phyloP scores from a whole-genome alignment of 179 eudicot species.

The Carnegiea gigantea region DNA sequence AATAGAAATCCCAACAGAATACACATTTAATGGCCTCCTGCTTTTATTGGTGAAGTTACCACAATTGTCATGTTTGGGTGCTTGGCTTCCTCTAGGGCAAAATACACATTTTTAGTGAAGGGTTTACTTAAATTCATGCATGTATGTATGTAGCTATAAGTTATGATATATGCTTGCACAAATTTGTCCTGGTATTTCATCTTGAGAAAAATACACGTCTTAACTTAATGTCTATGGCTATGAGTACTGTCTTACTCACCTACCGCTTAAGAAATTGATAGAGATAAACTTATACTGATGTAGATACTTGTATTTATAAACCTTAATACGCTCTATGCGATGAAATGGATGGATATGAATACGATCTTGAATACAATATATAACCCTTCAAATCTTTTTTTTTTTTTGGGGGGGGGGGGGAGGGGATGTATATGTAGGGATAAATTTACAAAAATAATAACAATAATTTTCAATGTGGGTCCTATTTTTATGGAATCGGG shows the following conservation, averaged over 20 bases:
- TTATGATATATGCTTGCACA: not conserved
- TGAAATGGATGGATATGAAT: too few species aligned
- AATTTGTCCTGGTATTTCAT: not conserved
- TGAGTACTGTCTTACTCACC: not conserved
- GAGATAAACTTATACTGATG: not conserved
- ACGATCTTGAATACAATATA: too few species aligned
- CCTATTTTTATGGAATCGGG: too few species aligned
- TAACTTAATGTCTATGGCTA: not conserved
- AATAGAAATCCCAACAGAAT: constrained; percentile 24
- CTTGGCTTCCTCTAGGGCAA: constrained; percentile 19
- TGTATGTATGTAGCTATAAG: not conserved
- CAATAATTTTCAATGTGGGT: too few species aligned
- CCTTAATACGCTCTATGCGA: too few species aligned
- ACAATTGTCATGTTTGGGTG: not conserved
- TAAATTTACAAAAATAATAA: too few species aligned
- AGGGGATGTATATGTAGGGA: too few species aligned
- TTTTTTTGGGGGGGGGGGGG: too few species aligned
- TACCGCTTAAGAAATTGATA: too few species aligned
- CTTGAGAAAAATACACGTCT: too few species aligned
- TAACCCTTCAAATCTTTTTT: too few species aligned
- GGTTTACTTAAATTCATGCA: not conserved
- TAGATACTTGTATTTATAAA: too few species aligned
- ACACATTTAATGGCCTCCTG: constrained; percentile 22
- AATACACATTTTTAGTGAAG: not conserved
- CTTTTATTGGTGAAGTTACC: constrained; percentile 19